These are phyloP conservation scores for Pestalotiopsis sp. DNA, from an alignment of 2,329 filamentous ascomycete species.

Conservation along the genomic window DNA sequence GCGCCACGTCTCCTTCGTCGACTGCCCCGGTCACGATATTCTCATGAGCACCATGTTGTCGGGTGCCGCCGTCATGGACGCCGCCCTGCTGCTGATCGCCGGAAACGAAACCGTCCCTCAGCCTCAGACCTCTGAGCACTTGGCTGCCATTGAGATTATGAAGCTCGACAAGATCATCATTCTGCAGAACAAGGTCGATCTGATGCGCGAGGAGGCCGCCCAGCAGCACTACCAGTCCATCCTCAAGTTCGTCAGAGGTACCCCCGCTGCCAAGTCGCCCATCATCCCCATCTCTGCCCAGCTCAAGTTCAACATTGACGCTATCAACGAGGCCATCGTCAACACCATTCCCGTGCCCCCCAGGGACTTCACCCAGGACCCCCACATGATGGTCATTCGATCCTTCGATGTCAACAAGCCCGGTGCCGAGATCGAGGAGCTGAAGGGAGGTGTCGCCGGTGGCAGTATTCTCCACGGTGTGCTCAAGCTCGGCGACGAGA, in stretches of 20 bases:
- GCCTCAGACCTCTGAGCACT: conserved; percentile 96
- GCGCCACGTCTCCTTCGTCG: conserved; percentile 94
- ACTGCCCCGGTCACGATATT: conserved; percentile 99
- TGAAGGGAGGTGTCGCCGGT: conserved; percentile 98
- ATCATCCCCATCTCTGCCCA: conserved; percentile 97
- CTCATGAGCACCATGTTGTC: conserved; percentile 99
- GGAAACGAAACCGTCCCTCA: conserved; percentile 99
- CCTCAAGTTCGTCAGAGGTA: conserved; percentile 96
- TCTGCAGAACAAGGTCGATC: conserved; percentile 98
- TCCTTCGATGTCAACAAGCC: conserved; percentile 99
- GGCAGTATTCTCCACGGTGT: conserved; percentile 96
- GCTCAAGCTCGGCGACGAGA: conserved; percentile 94
- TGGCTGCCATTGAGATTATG: conserved; percentile 99
- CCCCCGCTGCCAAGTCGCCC: conserved; percentile 90
- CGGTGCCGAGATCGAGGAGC: conserved; percentile 95
- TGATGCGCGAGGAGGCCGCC: conserved; percentile 96
- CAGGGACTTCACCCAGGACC: conserved; percentile 87
- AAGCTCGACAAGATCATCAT: conserved; percentile 99
- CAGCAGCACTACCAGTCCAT: conserved; percentile 96
- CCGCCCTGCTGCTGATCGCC: conserved; percentile 91
- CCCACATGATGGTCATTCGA: conserved; percentile 98
- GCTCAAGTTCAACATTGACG: conserved; percentile 99
- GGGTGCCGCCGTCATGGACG: conserved; percentile 99
- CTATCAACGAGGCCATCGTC: conserved; percentile 94
- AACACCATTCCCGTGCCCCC: conserved; percentile 91